Evolutionary conservation across 192 early-diverging fungal species (phyloP).

Genomic region (Mortierella hygrophila): DNA sequence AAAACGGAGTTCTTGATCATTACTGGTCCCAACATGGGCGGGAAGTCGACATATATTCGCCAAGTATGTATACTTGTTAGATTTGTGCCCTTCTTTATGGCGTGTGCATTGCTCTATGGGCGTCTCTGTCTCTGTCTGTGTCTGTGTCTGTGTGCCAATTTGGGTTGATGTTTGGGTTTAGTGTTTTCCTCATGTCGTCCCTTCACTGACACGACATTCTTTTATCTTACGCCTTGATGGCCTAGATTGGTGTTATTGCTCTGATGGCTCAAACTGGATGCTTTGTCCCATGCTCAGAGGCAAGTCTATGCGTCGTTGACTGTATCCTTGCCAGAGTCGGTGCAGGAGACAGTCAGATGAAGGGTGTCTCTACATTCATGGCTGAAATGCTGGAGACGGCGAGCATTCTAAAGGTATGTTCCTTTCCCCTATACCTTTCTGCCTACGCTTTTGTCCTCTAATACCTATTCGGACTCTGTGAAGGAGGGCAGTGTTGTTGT

Average conservation of each 20-base stretch:
- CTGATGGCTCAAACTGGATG: constrained; percentile 96
- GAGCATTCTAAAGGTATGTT: constrained; percentile 81
- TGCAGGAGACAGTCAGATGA: constrained; percentile 92
- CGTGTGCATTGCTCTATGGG: constrained; percentile 20
- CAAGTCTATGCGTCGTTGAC: constrained; percentile 83
- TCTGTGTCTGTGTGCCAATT: background rate
- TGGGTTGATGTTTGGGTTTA: background rate
- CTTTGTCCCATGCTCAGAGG: constrained; percentile 91
- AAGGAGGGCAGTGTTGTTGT: background rate
- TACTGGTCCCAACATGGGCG: constrained; percentile 99
- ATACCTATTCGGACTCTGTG: background rate
- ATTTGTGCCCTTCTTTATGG: constrained; percentile 10
- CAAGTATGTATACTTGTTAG: constrained; percentile 65
- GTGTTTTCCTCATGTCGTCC: background rate
- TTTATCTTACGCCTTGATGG: background rate
- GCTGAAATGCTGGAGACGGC: constrained; percentile 95
- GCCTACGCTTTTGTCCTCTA: background rate
- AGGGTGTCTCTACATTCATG: constrained; percentile 98
- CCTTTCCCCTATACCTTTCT: background rate
- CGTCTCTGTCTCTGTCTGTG: background rate
- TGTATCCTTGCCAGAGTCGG: constrained; percentile 93
- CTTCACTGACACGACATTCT: background rate
- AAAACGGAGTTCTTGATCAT: constrained; percentile 88
- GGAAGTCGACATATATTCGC: constrained; percentile 97
- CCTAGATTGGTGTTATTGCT: constrained; percentile 87